Conservation (phyloP, 2,329 filamentous ascomycete genomes). For the Aureobasidium sp. region DNA sequence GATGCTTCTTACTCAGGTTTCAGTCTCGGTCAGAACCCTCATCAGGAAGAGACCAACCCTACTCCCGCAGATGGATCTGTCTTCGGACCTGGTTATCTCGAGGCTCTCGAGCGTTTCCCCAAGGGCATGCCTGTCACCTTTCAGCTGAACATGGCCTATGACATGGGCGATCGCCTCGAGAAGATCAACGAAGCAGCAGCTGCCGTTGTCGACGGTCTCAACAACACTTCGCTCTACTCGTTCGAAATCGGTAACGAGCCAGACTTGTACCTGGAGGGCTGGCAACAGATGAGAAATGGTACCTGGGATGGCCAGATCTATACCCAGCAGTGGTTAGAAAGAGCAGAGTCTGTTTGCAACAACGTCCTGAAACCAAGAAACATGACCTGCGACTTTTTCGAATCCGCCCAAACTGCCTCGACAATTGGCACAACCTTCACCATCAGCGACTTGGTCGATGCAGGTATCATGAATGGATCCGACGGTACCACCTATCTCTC, state of each 20-base stretch:
- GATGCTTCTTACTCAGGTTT: conserved; percentile 28
- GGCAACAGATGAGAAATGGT: conserved; percentile 36
- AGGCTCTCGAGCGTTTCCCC: conserved; percentile 41
- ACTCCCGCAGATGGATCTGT: conserved; percentile 36
- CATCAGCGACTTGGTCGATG: conserved; percentile 32
- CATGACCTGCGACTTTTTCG: conserved; percentile 37
- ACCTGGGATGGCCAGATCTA: conserved; percentile 37
- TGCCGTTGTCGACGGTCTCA: conserved; percentile 28
- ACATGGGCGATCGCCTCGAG: conserved; percentile 34
- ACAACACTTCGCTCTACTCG: conserved; percentile 31
- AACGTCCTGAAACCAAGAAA: conserved; percentile 35
- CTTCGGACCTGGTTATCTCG: conserved; percentile 38
- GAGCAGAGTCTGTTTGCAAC: conserved; percentile 36
- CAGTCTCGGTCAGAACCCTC: conserved; percentile 23
- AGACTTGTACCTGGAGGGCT: conserved; percentile 29
- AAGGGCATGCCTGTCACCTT: conserved; percentile 41
- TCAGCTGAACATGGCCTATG: conserved; percentile 43
- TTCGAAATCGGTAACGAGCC: conserved; percentile 38
- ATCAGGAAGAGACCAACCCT: conserved; percentile 31
- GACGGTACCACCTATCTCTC: conserved; percentile 31
- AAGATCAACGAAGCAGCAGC: conserved; percentile 35
- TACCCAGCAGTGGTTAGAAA: conserved; percentile 37
- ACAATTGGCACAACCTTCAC: conserved; percentile 44
- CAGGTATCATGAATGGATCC: conserved; percentile 30
- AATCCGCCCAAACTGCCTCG: conserved; percentile 40